Evolutionary conservation across 1,284 basidiomycete genomes (phyloP).

Genomic region (Paramarasmius palmivorus): DNA sequence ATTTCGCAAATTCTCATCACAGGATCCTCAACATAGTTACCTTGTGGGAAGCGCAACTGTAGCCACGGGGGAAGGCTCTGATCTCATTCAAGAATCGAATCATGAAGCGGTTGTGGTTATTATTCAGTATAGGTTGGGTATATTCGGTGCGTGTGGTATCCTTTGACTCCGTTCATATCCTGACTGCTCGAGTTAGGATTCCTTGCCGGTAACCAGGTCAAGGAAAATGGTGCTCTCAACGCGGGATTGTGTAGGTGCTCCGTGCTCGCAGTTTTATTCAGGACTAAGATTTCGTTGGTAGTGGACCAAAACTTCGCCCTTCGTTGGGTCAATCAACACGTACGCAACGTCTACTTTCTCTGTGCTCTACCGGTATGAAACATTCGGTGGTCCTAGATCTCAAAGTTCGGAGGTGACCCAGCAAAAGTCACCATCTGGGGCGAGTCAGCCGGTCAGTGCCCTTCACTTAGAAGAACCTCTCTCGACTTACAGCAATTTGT

Average conservation of each 20-base stretch:
- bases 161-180: not conserved
- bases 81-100: constrained; percentile 19
- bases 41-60: constrained; percentile 9
- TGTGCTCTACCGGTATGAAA: not conserved
- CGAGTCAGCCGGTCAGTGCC: too few relatives aligned
- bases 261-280: not conserved
- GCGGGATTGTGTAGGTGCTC: constrained; percentile 29
- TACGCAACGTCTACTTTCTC: constrained; percentile 3
- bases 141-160: constrained; percentile 16
- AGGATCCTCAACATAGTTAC: constrained; percentile 22
- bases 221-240: constrained; percentile 27
- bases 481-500: too few relatives aligned
- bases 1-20: too few relatives aligned
- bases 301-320: constrained; percentile 16
- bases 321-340: constrained; percentile 13
- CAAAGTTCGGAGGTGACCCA: constrained; percentile 31
- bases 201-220: constrained; percentile 26
- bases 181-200: constrained; percentile 21
- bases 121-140: constrained; percentile 24
- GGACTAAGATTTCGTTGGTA: constrained; percentile 8
- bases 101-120: constrained; percentile 20
- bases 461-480: too few relatives aligned
- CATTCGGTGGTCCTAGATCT: constrained; percentile 11
- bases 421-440: constrained; percentile 33
- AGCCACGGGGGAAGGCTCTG: constrained; percentile 15